phyloP scores from a whole-genome alignment of 2,329 filamentous ascomycete species.

The Colletotrichum tanaceti region DNA sequence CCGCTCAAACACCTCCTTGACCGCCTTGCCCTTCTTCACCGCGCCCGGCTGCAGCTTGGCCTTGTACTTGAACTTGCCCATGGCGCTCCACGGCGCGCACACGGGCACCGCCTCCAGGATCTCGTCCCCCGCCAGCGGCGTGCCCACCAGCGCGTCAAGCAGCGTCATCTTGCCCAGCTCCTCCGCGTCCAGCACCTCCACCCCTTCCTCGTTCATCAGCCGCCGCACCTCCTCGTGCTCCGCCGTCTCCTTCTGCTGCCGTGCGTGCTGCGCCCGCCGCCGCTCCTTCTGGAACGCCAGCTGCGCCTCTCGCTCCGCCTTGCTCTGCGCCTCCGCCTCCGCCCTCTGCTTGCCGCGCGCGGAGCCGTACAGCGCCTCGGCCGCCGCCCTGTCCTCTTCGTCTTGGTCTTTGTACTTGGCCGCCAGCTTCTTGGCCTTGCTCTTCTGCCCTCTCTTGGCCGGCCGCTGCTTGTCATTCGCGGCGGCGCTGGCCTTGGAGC shows the following conservation, averaged over 20 bases:
- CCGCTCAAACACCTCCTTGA: constrained; percentile 86
- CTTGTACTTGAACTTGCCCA: constrained; percentile 86
- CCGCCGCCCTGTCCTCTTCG: constrained; percentile 87
- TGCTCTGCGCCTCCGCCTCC: constrained; percentile 75
- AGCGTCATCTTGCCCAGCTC: constrained; percentile 65
- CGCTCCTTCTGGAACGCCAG: constrained; percentile 78
- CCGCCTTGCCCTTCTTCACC: constrained; percentile 93
- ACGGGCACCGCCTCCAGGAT: constrained; percentile 75
- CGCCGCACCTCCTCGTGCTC: constrained; percentile 79
- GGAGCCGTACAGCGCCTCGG: constrained; percentile 88
- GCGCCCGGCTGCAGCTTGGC: constrained; percentile 91
- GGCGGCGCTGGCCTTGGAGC: constrained; percentile 42
- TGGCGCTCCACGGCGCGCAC: constrained; percentile 73
- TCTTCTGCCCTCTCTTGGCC: constrained; percentile 78
- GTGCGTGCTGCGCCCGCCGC: constrained; percentile 81
- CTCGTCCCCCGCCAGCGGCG: constrained; percentile 83
- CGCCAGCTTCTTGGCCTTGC: constrained; percentile 88
- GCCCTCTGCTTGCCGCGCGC: constrained; percentile 73
- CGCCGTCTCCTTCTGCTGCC: constrained; percentile 78
- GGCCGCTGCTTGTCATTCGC: constrained; percentile 59
- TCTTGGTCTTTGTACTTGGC: constrained; percentile 94
- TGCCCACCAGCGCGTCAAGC: constrained; percentile 81
- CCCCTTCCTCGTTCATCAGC: constrained; percentile 68
- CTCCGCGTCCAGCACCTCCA: constrained; percentile 70
- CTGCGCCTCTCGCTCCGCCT: constrained; percentile 77